phyloP scores from a whole-genome alignment of 495 filamentous ascomycete genomes.

The Massariosphaeria phaeospora region DNA sequence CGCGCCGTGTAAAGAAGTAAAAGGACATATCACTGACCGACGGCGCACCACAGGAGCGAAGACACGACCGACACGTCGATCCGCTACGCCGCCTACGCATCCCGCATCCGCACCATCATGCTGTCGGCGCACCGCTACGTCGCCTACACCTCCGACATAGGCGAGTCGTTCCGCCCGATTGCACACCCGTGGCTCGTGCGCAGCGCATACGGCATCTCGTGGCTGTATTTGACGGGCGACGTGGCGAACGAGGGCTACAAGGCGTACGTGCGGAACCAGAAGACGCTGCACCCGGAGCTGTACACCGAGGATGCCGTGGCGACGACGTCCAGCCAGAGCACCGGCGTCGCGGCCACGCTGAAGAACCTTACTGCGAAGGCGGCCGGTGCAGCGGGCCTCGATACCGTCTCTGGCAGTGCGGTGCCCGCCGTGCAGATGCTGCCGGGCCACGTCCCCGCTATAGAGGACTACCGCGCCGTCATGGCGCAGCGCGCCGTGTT shows the following conservation, averaged over 20 bases:
- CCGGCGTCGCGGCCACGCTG: background rate
- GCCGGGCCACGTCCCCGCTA: slow-evolving; percentile 58
- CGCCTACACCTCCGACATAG: slow-evolving; percentile 94
- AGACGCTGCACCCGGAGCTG: slow-evolving; percentile 48
- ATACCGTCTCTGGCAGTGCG: slow-evolving; percentile 7
- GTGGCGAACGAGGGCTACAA: slow-evolving; percentile 94
- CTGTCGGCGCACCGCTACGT: slow-evolving; percentile 91
- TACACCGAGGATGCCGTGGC: slow-evolving; percentile 21
- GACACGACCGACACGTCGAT: slow-evolving; percentile 78
- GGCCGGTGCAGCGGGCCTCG: slow-evolving; percentile 9
- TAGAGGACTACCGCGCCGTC: slow-evolving; percentile 86
- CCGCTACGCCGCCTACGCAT: slow-evolving; percentile 90
- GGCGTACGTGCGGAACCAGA: slow-evolving; percentile 78
- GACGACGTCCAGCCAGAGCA: slow-evolving; percentile 1
- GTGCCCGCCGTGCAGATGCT: slow-evolving; percentile 32
- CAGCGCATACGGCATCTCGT: slow-evolving; percentile 83
- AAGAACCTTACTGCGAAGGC: slow-evolving; percentile 1
- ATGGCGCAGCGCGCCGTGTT: slow-evolving; percentile 89
- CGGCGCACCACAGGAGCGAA: slow-evolving; percentile 56
- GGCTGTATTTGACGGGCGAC: slow-evolving; percentile 87
- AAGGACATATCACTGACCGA: no score
- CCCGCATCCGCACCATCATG: slow-evolving; percentile 80
- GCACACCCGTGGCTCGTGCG: slow-evolving; percentile 78
- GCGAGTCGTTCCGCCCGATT: slow-evolving; percentile 91
- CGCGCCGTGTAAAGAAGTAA: no score